Evolutionary conservation across 306 rosid genomes (phyloP), one percentile per base, ranked within the genome.

Genomic region (Medicago truncatula): DNA sequence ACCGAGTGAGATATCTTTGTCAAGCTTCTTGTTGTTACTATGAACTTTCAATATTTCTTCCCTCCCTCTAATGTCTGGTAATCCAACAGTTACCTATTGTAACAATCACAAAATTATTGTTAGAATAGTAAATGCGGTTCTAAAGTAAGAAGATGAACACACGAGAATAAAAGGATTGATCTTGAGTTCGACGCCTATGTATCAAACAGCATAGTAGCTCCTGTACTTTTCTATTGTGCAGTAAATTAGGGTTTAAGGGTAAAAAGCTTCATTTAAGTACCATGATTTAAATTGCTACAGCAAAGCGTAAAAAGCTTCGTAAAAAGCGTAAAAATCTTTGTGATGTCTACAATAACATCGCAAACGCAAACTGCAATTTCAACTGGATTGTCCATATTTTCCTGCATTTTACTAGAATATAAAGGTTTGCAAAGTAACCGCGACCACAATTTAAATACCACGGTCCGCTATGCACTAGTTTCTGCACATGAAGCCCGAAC

Each of bases 21-120:
- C 91, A 43, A 92, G 87, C 88, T 82, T 92, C 89, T 90, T 92
- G 57, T 86, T 84, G 67, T 62, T 82, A 81, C 93, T 88, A 76
- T 90, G 97, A 71, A 92, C 97, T 81, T 90, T 83, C 46, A 92
- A 20, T 67, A 90, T 90, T 6, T 88, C 96, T 76, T 88, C 91
- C 70, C 96, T 88, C 66, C 97, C 97, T 84, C 81, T 88, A 46
- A 85, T 79, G 73, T 92, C 90, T 13, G 96, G 96, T 23, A 90
- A 84, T 74, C 88, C 96, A 57, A 90, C 91, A 50, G 67, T 56
- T 10, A 90, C 93, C 97, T 92, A 31, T 50, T 66, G 65, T 7
- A 70, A 34, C 70, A 76, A n/a, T 23, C 2, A 23, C 54, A 74
- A n/a, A 44, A 25, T 21, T 9, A 41, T 52, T 15, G 20, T 50